Base-by-base conservation (phyloP, 306 rosid species). In the Macrotyloma uniflorum region DNA sequence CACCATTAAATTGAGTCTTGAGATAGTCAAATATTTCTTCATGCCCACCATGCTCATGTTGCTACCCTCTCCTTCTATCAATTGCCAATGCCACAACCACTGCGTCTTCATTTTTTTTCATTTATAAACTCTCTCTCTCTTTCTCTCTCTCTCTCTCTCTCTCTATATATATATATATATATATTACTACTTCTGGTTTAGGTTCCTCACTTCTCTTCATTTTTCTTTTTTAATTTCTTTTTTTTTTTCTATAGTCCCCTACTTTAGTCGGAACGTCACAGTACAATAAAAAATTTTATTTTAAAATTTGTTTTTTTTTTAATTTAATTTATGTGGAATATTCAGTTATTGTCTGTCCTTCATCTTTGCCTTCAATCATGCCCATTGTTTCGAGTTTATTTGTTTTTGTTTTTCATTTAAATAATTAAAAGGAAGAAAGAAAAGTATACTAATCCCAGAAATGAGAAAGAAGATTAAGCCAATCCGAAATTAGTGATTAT, bases 1-100 rank as follows among this genome's bases (percentile, higher is more conserved):
- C 70, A 74, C 62, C 88, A 85, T 80, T 47, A 86, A 90, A 87
- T 86, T 83, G 84, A 83, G 91, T 88, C 83, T 59, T 2, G 24
- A 68, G 53, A 46, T 72, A 82, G 88, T 90, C 91, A 88, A 87
- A 83, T 67, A 72, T 82, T 79, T 77, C n/a, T n/a, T n/a, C n/a
- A n/a, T n/a, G n/a, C n/a, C n/a, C n/a, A n/a, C n/a, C 68, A 16
- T 32, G 23, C 45, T 16, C 67, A 33, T 47, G 19, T 18, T n/a
- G n/a, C n/a, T n/a, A n/a, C 61, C 20, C 5, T 47, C 28, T 26
- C 28, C 28, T 26, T 26, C 28, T 26, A 54, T 57, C n/a, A 71
- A 59, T 28, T 59, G 20, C 1, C 20, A 10, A 59, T 26, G 66
- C 20, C 13, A 30, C 16, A 12, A 22, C 45, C 45, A 24, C 8